Evolutionary conservation across 768 basidiomycete genomes (phyloP).

Genomic region (Gloeostereum incarnatum): DNA sequence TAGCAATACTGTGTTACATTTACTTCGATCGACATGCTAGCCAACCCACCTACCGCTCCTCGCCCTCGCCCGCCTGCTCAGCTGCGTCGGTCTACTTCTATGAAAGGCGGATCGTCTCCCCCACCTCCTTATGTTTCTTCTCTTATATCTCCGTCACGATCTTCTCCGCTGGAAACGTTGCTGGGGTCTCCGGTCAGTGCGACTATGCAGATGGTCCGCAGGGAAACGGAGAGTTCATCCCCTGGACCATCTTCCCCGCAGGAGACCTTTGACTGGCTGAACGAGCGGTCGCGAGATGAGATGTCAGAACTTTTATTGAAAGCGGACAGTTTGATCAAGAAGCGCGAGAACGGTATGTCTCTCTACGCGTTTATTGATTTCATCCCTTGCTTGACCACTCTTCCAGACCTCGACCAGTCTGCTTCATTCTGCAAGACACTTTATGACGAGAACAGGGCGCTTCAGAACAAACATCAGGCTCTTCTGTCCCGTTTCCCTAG

Average conservation of each 20-base stretch:
- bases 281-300: conserved; percentile 65
- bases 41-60: conserved; percentile 31
- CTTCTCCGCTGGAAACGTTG: conserved; percentile 16
- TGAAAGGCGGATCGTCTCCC: conserved; percentile 27
- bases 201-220: conserved; percentile 21
- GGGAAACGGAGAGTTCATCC: conserved; percentile 13
- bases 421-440: conserved; percentile 62
- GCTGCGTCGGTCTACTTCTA: conserved; percentile 37
- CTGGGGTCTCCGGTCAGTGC: conserved; percentile 27
- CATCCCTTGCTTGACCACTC: conserved; percentile 2
- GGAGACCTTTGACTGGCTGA: conserved; percentile 37
- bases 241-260: conserved; percentile 3
- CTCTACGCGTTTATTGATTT: conserved; percentile 3
- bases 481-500: conserved; percentile 51
- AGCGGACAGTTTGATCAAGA: conserved; percentile 69
- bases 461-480: conserved; percentile 66
- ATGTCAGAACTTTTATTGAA: conserved; percentile 59
- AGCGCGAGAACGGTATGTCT: conserved; percentile 62
- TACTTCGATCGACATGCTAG: conserved; percentile 7
- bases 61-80: conserved; percentile 69
- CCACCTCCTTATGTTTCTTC: conserved; percentile 52
- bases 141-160: conserved; percentile 19
- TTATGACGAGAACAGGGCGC: conserved; percentile 56
- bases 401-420: conserved; percentile 55
- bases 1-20: not conserved